Evolutionary conservation across 805 yeast genomes (phyloP), one percentile per base, ranked within the genome.

Genomic region (Saccharomycopsis microspora): DNA sequence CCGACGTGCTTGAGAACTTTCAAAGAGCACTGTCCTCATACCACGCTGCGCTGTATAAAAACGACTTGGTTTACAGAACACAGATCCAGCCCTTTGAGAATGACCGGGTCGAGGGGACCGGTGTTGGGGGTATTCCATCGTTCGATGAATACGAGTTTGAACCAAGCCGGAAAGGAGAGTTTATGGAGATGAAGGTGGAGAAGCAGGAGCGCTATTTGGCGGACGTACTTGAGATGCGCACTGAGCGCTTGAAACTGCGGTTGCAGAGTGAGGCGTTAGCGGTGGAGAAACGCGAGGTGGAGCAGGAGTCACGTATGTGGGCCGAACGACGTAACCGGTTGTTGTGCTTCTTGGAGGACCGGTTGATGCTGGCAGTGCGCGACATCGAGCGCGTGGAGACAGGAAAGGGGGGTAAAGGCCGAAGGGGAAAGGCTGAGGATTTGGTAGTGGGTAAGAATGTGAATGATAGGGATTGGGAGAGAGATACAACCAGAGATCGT

Each of bases 311-410:
- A 29, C 31, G 5, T 8, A 45, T 38, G 29, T 51, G 54, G 54
- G 28, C 27, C 11, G 45, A 45, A 28, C 41, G 54, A 37, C 47
- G 48, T n/a, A 41, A 39, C 4, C 35, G 41, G 11, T 45, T 51
- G 33, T n/a, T 41, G 8, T 48, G 41, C 5, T 51, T 51, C 33
- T 40, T 51, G n/a, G 45, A 46, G 27, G 45, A 45, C 33, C 51
- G 48, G 28, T 37, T 51, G 11, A 19, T 31, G 10, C 45, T 42
- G 35, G 33, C 48, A 8, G 29, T 39, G 3, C 33, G 11, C 19
- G 28, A 39, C 5, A 51, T 51, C 10, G 46, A 45, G 9, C 42
- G 44, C 10, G 39, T 51, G 9, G 44, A 47, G 6, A 31, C 41
- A 6, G 51, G 44, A 3, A 32, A 33, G n/a, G 10, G 4, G n/a